Evolutionary conservation across 768 basidiomycete species (phyloP), one percentile per base, ranked within the genome.

Genomic region (Tulasnella sp.): DNA sequence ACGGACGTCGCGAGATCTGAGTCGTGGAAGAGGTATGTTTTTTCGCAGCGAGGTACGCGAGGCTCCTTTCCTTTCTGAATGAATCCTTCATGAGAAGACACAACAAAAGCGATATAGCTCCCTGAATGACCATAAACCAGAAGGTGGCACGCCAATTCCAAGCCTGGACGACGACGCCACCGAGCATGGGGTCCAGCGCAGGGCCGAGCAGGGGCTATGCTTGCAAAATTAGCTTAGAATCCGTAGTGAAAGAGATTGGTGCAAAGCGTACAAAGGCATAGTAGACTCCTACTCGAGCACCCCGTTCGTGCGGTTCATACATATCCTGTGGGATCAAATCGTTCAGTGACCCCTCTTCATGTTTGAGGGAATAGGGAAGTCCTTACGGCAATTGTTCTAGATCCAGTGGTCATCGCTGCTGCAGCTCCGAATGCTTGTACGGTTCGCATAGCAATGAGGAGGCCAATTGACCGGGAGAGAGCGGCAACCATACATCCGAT

Each of bases 91-190:
- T 88, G 67, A 84, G 69, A 32, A 85, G 56, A 69, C 89, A 88
- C 19, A 75, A 71, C 41, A 81, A 45, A 52, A 80, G 73, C 52
- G 77, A 78, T 32, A 76, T 27, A 1, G 80, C 81, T 8, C 79
- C 79, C 56, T 84, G 76, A 30, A 83, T 82, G 0, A 79, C 74
- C 23, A 92, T 77, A 69, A 93, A 89, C 79, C 87, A 94, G 69
- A 94, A 90, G 0, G 82, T 80, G 7, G 84, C 80, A 38, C 87
- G 78, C 92, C 93, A 95, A 53, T 75, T 77, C 69, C 84, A 83
- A 0, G 74, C 77, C 55, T 82, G 75, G 0, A 86, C 83, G 2
- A 89, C 70, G 3, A 71, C 76, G 0, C 88, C 87, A 1, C 88
- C 88, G 47, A 88, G 64, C 19, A 89, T 76, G 4, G 86, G 85